Evolutionary conservation across 345 rosid species (phyloP), one percentile per base, ranked within the genome.

Genomic region (Arabidopsis arenosa): DNA sequence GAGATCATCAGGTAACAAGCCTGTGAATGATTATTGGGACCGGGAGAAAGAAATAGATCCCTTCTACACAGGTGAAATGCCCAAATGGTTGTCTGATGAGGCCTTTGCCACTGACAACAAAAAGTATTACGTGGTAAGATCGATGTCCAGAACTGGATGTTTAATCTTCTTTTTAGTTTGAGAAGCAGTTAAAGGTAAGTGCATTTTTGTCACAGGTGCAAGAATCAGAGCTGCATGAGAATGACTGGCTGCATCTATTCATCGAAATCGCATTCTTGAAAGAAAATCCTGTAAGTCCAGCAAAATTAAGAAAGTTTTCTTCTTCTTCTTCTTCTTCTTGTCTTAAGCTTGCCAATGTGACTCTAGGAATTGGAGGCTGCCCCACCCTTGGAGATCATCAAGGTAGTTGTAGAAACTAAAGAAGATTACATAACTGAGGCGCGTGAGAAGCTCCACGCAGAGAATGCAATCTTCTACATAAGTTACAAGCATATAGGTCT

Each of bases 251-350:
- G 6, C 51, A 47, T 10, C 68, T 60, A 26, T 48, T 57, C 51
- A 7, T 14, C 0, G 75, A 60, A 60, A n/a, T 72, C 5, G 60
- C 32, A 86, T 92, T 57, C 99, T 28, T 28, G 2, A 28, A 23
- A 28, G 32, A 15, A 48, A 2, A 4, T 0, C 0, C 15, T 7
- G 75, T 71, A 71, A 71, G 67, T 47, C 9, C 5, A 18, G 21
- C 21, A 18, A 18, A 18, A 18, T 18, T 18, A 18, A 18, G 21
- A 18, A 18, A 18, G 21, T 18, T 18, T 18, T 18, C 21, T 18
- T 18, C 21, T 18, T 18, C 21, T 18, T 11, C 11, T 62, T 8
- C 41, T 21, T 41, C 35, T 7, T 41, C 67, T 62, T 26, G 26
- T 41, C 67, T 62, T 26, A 41, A 11, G 1, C 37, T 61, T 41